Conservation (phyloP, 2,329 filamentous ascomycete species). For the Albophoma yamanashiensis region DNA sequence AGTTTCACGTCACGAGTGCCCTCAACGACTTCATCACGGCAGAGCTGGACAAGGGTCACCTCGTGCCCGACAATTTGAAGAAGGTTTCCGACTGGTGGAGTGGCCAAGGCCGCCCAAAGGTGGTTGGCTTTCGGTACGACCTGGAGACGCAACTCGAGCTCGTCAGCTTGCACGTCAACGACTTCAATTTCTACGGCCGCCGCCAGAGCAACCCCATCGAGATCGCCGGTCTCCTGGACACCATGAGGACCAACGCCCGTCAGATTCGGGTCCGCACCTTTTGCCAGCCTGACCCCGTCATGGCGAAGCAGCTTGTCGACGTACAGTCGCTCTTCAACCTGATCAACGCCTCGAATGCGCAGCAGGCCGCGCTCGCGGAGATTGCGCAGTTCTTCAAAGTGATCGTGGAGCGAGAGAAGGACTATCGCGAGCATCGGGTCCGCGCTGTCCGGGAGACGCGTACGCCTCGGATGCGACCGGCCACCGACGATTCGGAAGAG, state of each 20-base stretch:
- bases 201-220: conserved; percentile 29
- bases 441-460: conserved; percentile 7
- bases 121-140: conserved; percentile 48
- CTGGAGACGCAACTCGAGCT: conserved; percentile 50
- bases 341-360: conserved; percentile 30
- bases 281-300: conserved; percentile 46
- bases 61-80: conserved; percentile 39
- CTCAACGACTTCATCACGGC: conserved; percentile 40
- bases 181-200: conserved; percentile 45
- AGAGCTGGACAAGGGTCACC: conserved; percentile 44
- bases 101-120: conserved; percentile 40
- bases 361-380: conserved; percentile 36
- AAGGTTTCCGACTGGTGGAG: conserved; percentile 40
- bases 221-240: conserved; percentile 36
- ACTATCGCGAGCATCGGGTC: conserved; percentile 13
- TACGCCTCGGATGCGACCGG: not conserved
- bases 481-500: not conserved
- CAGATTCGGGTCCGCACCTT: conserved; percentile 43
- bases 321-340: conserved; percentile 39
- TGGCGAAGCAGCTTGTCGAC: conserved; percentile 47
- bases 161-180: conserved; percentile 34
- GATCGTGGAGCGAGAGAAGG: conserved; percentile 35
- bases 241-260: conserved; percentile 42
- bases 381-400: conserved; percentile 44
- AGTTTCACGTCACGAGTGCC: conserved; percentile 40